phyloP scores from a whole-genome alignment of 441 rosid species.

The Syzygium malaccense region DNA sequence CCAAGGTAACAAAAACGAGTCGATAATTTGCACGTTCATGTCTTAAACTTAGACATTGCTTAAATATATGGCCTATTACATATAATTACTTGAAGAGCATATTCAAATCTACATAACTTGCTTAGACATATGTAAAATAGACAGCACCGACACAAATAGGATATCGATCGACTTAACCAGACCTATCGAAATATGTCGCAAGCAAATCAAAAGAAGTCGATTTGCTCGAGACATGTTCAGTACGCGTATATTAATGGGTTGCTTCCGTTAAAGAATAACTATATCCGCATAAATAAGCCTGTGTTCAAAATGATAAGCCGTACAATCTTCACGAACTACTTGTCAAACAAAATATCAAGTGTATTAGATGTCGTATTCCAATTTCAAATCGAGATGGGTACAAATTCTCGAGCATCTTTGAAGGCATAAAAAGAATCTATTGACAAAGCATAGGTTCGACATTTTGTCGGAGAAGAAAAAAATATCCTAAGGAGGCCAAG shows the following conservation, averaged over 20 bases:
- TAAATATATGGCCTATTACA: background rate
- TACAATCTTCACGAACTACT: too few species aligned
- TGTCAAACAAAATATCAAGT: background rate
- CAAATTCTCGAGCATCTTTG: background rate
- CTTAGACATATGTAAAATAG: background rate
- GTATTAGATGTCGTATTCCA: accelerated
- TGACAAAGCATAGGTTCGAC: background rate
- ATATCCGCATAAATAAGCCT: too few species aligned
- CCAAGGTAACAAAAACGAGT: background rate
- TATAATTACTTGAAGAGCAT: background rate
- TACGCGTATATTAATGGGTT: background rate
- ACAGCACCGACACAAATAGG: background rate
- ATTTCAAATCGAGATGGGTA: background rate
- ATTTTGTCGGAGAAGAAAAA: background rate
- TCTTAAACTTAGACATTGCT: background rate
- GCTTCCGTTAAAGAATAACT: accelerated
- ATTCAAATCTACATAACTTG: background rate
- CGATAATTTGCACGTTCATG: background rate
- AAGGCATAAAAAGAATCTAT: background rate
- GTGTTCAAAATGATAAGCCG: too few species aligned
- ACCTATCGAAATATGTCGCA: background rate
- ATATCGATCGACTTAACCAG: background rate
- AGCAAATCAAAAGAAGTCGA: background rate
- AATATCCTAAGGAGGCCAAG: background rate
- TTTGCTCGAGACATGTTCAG: accelerated